A percentile compares a stretch with the other conserved stretches of the same genome.
Conservation (phyloP, 768 basidiomycete genomes). For the Dioszegia aurantiaca region DNA sequence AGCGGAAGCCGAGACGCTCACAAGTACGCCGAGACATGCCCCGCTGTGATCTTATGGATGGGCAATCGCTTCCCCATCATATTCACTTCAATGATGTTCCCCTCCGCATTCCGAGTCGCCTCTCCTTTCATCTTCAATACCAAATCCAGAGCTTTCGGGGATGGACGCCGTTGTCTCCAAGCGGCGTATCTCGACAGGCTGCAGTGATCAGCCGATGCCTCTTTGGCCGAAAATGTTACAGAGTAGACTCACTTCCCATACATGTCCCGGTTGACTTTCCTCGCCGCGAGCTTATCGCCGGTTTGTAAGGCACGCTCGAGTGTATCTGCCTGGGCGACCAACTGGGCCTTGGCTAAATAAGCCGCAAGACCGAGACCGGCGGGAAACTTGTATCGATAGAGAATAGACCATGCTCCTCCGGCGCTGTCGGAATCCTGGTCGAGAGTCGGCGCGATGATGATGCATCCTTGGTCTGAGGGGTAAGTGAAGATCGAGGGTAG, state of each 20-base stretch:
- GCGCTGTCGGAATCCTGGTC: constrained; percentile 9
- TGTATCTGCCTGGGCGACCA: constrained; percentile 31
- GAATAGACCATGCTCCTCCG: constrained; percentile 23
- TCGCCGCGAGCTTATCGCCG: constrained; percentile 34
- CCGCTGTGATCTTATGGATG: constrained; percentile 6
- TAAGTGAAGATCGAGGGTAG: not conserved
- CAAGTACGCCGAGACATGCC: constrained; percentile 18
- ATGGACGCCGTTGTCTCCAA: constrained; percentile 36
- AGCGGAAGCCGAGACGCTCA: constrained; percentile 14
- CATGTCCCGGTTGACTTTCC: constrained; percentile 27
- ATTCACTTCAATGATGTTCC: not conserved
- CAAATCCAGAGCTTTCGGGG: constrained; percentile 27
- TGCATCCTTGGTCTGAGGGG: constrained; percentile 27
- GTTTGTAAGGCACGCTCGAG: constrained; percentile 41
- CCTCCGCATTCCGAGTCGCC: not conserved
- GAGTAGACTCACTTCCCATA: constrained; percentile 24
- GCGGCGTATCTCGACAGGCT: constrained; percentile 37
- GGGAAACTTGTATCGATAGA: constrained; percentile 28
- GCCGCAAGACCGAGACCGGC: constrained; percentile 6
- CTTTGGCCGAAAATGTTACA: not conserved
- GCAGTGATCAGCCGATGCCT: constrained; percentile 7
- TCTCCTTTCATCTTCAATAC: constrained; percentile 32
- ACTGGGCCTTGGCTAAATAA: constrained; percentile 3
- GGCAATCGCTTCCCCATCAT: constrained; percentile 16
- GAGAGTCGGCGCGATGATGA: constrained; percentile 21